These are phyloP conservation scores for Diaporthe sp. DNA, from an alignment of 2,329 filamentous ascomycete species.

Conservation along the genomic window DNA sequence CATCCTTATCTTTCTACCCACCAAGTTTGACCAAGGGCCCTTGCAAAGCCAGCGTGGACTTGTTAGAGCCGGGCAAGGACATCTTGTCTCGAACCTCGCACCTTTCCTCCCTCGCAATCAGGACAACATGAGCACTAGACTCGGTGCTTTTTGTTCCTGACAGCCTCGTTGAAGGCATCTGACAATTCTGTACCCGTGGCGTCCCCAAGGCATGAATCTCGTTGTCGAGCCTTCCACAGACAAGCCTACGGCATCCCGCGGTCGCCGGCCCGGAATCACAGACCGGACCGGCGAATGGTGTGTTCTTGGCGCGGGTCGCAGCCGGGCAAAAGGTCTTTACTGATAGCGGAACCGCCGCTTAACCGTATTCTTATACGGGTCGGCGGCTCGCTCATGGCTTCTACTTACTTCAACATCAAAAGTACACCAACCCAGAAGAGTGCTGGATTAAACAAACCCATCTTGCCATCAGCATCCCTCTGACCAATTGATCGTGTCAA, in stretches of 20 bases:
- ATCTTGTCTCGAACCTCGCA: constrained; percentile 2
- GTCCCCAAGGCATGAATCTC: background rate
- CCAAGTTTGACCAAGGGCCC: background rate
- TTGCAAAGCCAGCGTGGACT: background rate
- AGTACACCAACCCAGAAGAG: background rate
- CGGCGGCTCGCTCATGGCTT: background rate
- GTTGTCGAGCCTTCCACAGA: background rate
- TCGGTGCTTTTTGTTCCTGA: background rate
- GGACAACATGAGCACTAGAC: background rate
- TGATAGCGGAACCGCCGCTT: constrained; percentile 19
- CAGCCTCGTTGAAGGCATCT: background rate
- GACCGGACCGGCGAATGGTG: constrained; percentile 30
- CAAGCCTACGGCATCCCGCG: background rate
- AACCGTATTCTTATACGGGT: constrained; percentile 19
- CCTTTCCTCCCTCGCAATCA: background rate
- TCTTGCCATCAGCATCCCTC: background rate
- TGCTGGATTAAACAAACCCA: background rate
- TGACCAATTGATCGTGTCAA: background rate
- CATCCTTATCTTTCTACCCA: background rate
- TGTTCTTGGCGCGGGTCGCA: constrained; percentile 14
- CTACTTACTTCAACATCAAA: background rate
- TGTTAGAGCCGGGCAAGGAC: background rate
- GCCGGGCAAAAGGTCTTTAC: constrained; percentile 19
- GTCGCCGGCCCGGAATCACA: constrained; percentile 15
- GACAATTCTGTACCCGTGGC: background rate